Base-by-base conservation (phyloP, 2,329 filamentous ascomycete species). In the Claviceps sp. region DNA sequence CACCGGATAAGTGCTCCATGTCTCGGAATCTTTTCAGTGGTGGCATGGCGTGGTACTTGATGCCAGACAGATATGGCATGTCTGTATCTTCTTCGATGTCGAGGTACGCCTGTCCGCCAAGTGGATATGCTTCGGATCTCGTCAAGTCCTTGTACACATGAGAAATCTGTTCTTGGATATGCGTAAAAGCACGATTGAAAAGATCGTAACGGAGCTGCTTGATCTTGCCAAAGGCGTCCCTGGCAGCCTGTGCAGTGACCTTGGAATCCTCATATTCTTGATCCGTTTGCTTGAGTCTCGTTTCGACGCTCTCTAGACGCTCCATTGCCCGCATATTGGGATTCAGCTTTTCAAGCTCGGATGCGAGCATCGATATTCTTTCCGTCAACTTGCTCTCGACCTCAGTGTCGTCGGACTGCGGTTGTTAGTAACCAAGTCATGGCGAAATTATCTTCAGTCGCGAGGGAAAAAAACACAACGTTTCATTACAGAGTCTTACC, bases 1-100 rank as follows among this genome's bases (percentile, higher is more conserved):
- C 93, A 61, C 93, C 93, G 1, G 89, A 95, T 10, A 98, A 74
- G 65, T 96, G 93, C 68, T 98, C 93, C 93, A 98, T 98, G 67
- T 98, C 94, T 61, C 93, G 81, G 79, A 98, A 98, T 46, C 93
- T 89, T 73, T 98, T 98, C 56, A 96, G 81, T 1, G 93, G 93
- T 19, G 93, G 93, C 90, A 97, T 98, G 56, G 93, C 94, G 65
- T 97, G 90, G 70, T 98, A 98, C 65, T 95, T 96, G 70, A 98
- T 89, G 37, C 93, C 93, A 42, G 87, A 89, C 4, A 96, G 80
- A 67, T 97, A 98, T 0, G 93, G 93, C 62, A 95, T 91, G 57
- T 95, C 89, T n/a, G 85, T 87, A 66, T 98, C 91, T 65, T 95
- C 90, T 66, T 85, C 81, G 54, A 94, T 90, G 63, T 96, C 90